Evolutionary conservation across 805 yeast species (phyloP).

Genomic region (Wickerhamomyces canadensis): DNA sequence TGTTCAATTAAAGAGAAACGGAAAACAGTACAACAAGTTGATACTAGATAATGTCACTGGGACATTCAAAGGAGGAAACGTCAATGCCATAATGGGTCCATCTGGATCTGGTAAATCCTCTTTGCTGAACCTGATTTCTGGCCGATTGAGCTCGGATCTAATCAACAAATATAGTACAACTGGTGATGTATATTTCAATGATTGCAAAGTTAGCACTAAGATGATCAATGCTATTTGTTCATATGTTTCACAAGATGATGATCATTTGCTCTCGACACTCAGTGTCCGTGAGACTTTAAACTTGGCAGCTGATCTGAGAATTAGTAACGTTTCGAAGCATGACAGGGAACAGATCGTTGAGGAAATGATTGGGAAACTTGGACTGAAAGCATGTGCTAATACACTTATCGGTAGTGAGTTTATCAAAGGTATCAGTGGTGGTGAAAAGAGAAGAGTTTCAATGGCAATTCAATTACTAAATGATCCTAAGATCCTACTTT

Average conservation of each 20-base stretch:
- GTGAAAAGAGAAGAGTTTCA: slow-evolving; percentile 79
- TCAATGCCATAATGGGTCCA: slow-evolving; percentile 78
- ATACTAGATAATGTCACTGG: slow-evolving; percentile 19
- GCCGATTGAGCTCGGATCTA: slow-evolving; percentile 40
- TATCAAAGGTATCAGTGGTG: slow-evolving; percentile 69
- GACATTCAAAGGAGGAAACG: slow-evolving; percentile 29
- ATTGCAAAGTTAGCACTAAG: slow-evolving; percentile 26
- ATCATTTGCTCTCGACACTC: slow-evolving; percentile 60
- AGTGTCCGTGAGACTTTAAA: slow-evolving; percentile 75
- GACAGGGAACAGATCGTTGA: slow-evolving; percentile 47
- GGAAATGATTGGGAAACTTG: slow-evolving; percentile 51
- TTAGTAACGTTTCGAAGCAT: slow-evolving; percentile 38
- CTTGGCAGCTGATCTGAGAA: slow-evolving; percentile 65
- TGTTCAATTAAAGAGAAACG: slow-evolving; percentile 8
- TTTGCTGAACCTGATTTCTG: slow-evolving; percentile 55
- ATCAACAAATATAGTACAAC: slow-evolving; percentile 22
- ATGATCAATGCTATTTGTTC: slow-evolving; percentile 52
- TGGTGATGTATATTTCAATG: slow-evolving; percentile 45
- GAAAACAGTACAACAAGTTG: slow-evolving; percentile 8
- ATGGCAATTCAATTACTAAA: slow-evolving; percentile 76
- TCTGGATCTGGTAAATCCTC: slow-evolving; percentile 79
- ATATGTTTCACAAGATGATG: slow-evolving; percentile 81
- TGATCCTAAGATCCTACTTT: slow-evolving; percentile 63
- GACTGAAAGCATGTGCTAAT: slow-evolving; percentile 75
- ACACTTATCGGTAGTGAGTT: slow-evolving; percentile 61